These are phyloP conservation scores for Tolypocladium endophyticum DNA, from an alignment of 2,329 filamentous ascomycete genomes.

Conservation along the genomic window DNA sequence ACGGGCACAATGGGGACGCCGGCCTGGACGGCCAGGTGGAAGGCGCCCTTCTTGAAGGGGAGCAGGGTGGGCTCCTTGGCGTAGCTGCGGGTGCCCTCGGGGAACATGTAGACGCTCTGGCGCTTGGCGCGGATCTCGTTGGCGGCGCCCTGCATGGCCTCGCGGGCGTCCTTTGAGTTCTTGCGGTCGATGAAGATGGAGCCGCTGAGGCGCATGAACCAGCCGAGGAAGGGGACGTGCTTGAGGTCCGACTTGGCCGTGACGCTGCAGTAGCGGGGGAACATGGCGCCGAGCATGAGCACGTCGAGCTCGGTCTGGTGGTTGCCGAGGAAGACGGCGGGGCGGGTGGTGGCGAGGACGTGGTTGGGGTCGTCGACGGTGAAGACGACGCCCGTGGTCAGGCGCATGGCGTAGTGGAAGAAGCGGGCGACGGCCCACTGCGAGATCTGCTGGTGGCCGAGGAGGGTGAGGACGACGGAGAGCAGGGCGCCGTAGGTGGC, in stretches of 20 bases:
- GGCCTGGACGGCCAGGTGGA: constrained; percentile 89
- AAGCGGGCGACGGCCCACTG: constrained; percentile 76
- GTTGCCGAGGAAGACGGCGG: constrained; percentile 86
- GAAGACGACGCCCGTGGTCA: constrained; percentile 69
- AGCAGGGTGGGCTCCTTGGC: constrained; percentile 68
- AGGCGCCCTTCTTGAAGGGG: constrained; percentile 98
- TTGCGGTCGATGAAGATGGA: constrained; percentile 92
- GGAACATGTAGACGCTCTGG: constrained; percentile 79
- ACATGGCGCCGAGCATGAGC: constrained; percentile 78
- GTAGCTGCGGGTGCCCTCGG: constrained; percentile 90
- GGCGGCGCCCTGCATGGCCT: constrained; percentile 77
- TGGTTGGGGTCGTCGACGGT: constrained; percentile 56
- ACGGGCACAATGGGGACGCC: constrained; percentile 87
- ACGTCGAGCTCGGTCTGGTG: constrained; percentile 97
- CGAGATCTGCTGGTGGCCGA: constrained; percentile 63
- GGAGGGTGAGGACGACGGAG: constrained; percentile 58
- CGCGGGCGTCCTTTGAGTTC: constrained; percentile 71
- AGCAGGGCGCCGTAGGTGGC: constrained; percentile 67
- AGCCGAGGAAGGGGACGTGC: constrained; percentile 74
- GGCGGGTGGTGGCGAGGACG: constrained; percentile 54
- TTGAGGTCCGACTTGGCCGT: constrained; percentile 84
- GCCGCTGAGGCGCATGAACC: constrained; percentile 85
- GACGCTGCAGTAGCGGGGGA: constrained; percentile 84
- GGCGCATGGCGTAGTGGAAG: constrained; percentile 72
- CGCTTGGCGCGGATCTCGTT: constrained; percentile 61